Base-by-base conservation (phyloP, 345 rosid species). In the Citrus inodora region DNA sequence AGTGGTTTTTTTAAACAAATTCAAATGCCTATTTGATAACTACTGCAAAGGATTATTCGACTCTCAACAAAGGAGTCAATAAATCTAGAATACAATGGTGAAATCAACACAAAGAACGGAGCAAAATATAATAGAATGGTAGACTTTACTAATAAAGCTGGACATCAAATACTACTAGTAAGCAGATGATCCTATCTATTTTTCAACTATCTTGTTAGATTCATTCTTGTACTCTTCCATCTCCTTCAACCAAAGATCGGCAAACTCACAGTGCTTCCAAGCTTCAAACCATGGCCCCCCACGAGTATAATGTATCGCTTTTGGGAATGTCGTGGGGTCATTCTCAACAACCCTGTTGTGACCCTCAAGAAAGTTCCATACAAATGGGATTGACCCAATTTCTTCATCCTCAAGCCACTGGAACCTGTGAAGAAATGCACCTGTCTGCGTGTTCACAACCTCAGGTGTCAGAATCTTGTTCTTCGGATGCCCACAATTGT, bases 201-300 rank as follows among this genome's bases (percentile, higher is more conserved):
- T 81, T 22, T 25, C 65, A 0, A 16, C 75, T 66, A 62, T 68
- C 75, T 80, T 87, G 55, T 82, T 82, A 56, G 71, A 37, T 76
- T 84, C 84, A 9, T 82, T 79, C 67, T 8, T 65, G 83, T 80
- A 91, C 73, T 94, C 95, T 61, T 89, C 89, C 91, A 86, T 86
- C 84, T 92, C 99, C 17, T 82, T 84, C 68, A 92, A 74, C 99
- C 99, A 96, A 17, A 94, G 86, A 83, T 94, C 97, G 0, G 98
- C 98, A 79, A 96, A 96, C 56, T 94, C 97, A 19, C 99, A 94
- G 35, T 91, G 82, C 83, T 90, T 96, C 98, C 98, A 94, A 53
- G 94, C 92, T 72, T 96, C 97, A 68, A 96, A 92, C 99, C 99
- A 96, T 0, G 98, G 99, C 10, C 99, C 99, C 61, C 98, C 99